Base-by-base conservation (phyloP, 768 basidiomycete genomes). In the Amanita subjunquillea region DNA sequence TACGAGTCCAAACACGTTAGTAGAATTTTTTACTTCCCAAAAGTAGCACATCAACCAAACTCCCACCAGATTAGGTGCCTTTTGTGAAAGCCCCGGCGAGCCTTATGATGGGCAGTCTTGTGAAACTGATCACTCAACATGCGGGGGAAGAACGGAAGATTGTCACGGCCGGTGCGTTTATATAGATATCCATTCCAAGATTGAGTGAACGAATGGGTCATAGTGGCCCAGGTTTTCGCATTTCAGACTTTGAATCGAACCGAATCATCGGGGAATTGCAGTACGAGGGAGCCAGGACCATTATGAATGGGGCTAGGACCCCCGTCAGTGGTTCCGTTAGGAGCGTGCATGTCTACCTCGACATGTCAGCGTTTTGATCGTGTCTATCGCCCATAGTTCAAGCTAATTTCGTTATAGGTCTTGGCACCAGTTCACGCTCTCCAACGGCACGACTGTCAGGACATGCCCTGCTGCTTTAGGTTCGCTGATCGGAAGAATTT, bases 381-480 rank as follows among this genome's bases (percentile, higher is more conserved):
- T 7, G 41, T n/a, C 27, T 36, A 8, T 8, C 22, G 6, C 44
- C 32, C 9, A 22, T 23, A n/a, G 32, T 0, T 42, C 49, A 49
- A 38, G 50, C 52, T 20, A 44, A 49, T 56, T 34, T 4, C 20
- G 48, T 38, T 52, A 42, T 54, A 85, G 81, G 85, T 70, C 80
- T 13, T 79, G 73, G 57, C 77, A 84, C 57, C 72, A 75, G 1
- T 89, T 90, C 63, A 63, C 65, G 7, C 68, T 89, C 15, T 68
- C 79, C 2, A 83, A 88, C 58, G 85, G 88, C 29, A 83, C 82
- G 2, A 70, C 65, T 4, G 82, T 79, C 30, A 72, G 73, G 25
- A 91, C 88, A 1, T 91, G 87, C 60, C 85, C 86, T n/a, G 72
- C 87, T 55, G 88, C 86, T 44, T 69, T 88, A 66, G 88, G 85